Evolutionary conservation across 1,284 basidiomycete genomes (phyloP).

Genomic region (Apiotrichum montevideense): DNA sequence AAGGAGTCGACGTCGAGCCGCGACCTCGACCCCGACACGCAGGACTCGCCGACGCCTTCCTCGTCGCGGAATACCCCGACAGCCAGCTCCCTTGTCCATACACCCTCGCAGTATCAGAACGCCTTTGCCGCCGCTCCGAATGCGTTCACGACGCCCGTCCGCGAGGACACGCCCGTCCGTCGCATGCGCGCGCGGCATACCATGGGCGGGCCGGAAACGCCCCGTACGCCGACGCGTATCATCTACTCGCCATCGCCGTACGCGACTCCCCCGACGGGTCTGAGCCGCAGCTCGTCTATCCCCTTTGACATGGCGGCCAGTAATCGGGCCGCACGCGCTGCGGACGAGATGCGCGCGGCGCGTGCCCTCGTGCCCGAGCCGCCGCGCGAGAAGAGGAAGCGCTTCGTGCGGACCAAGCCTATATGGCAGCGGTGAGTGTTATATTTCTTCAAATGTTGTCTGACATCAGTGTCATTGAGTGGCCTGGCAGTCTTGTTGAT

Average conservation of each 20-base stretch:
- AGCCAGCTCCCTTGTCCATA: background rate
- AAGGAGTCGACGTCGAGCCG: conserved; percentile 18
- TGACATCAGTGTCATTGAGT: conserved; percentile 20
- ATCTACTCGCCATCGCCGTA: conserved; percentile 36
- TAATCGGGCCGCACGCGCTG: conserved; percentile 21
- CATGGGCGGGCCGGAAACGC: background rate
- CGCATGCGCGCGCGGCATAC: background rate
- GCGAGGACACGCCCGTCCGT: background rate
- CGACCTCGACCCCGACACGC: conserved; percentile 1
- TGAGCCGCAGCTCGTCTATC: conserved; percentile 29
- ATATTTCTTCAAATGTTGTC: background rate
- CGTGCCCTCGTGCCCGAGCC: background rate
- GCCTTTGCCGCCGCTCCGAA: background rate
- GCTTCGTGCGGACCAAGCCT: conserved; percentile 34
- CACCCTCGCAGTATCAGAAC: too few species aligned
- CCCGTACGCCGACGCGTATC: conserved; percentile 4
- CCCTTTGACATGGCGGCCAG: conserved; percentile 42
- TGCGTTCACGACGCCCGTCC: conserved; percentile 10
- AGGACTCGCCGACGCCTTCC: background rate
- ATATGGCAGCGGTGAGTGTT: conserved; percentile 31
- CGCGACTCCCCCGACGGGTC: conserved; percentile 33
- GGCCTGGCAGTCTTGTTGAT: conserved; percentile 28
- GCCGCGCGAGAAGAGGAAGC: conserved; percentile 21
- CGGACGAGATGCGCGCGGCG: conserved; percentile 15
- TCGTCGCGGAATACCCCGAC: background rate